Base-by-base conservation (phyloP, 2,329 filamentous ascomycete species). In the Cladosporium sp. region DNA sequence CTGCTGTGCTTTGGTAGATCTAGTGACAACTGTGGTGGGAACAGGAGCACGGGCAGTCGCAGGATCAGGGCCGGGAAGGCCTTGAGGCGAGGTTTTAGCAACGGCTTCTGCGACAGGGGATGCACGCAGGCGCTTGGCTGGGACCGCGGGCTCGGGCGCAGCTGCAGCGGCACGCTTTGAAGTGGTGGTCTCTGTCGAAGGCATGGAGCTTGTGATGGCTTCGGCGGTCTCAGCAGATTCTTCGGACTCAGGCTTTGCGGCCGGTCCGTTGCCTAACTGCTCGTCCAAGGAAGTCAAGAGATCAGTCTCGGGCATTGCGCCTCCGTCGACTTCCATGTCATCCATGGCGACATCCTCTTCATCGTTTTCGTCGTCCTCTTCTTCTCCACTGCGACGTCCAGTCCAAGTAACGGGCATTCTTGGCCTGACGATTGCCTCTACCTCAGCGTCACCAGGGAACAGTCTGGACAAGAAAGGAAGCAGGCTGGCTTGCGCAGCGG, bases 391-490 rank as follows among this genome's bases (percentile, higher is more conserved):
- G 16, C 40, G 33, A 12, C 66, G 57, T 18, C 68, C 67, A 26
- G 67, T 71, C 21, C 73, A 74, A 26, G 82, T 78, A 1, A 78
- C 75, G 0, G 82, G 81, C 77, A 83, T 78, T 21, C 82, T 74
- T 5, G 82, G 82, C 66, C 81, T 72, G 26, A 92, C 81, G 65
- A 97, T 76, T 11, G 90, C 84, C 77, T 97, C 93, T 1, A 95
- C 86, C 18, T 84, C 85, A 65, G 86, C 81, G 59, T 89, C 85
- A 12, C 83, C 76, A 0, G 88, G 83, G 72, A 88, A 91, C 60
- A 86, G 84, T 64, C 88, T 85, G 8, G 88, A 86, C 29, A 97
- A 80, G 72, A 96, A 91, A 0, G 94, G 93, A 57, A 97, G 78
- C 57, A 97, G 89, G 75, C 89, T 95, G 31, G 90, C 84, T 61